Evolutionary conservation across 345 rosid species (phyloP), one percentile per base, ranked within the genome.

Genomic region (Barbarea vulgaris): DNA sequence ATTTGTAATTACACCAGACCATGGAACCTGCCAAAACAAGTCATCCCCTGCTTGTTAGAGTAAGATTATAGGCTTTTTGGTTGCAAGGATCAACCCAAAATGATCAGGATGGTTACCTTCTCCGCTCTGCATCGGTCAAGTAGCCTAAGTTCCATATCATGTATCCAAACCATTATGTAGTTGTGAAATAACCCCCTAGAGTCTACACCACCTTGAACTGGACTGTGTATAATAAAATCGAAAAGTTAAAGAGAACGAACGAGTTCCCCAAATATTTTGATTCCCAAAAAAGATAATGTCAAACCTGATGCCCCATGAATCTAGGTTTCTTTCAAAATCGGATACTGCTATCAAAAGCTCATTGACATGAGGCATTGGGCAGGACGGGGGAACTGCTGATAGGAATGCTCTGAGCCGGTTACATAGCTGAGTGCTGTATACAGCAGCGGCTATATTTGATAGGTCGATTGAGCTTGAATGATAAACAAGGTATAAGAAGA

Each of bases 391-490:
- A 67, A 91, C 87, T 80, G 97, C 93, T 54, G 96, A 84, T 37
- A 95, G 84, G 79, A 95, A 92, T 75, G 81, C 83, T 24, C 87
- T 84, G 80, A 90, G 76, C 84, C 97, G 86, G 82, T 76, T 82
- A 67, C 85, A 87, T 39, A 92, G 84, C 75, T 89, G 96, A 13
- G 84, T 86, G 79, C 89, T 95, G 81, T 95, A 89, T 55, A 92
- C 92, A 24, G 90, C 86, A 37, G 97, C 87, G 37, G 88, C 83
- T 69, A 95, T 85, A 80, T 81, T 87, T 56, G 99, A 88, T 50
- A 95, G 91, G 81, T 92, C 96, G 81, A 95, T 83, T 55, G 93
- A 92, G 80, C 99, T 92, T 89, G 78, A 90, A n/a, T n/a, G n/a
- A n/a, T n/a, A n/a, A n/a, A n/a, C n/a, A n/a, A 69, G 9, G 33